Conservation (phyloP, 106 monocot genomes). For the Dioscorea zingiberensis region DNA sequence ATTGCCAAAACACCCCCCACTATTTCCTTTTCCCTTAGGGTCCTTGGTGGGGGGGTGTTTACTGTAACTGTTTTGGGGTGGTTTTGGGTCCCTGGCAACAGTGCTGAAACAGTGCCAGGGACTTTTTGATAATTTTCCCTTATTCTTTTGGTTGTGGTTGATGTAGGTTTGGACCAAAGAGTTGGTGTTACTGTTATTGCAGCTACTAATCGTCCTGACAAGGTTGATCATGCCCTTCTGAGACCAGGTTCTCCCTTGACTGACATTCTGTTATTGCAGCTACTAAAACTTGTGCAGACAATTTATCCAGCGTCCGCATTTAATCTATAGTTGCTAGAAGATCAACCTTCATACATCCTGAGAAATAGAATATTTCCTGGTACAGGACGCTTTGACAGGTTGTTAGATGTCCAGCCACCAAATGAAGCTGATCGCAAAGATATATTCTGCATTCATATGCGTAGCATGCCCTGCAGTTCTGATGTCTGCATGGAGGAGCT, state of each 20-base stretch:
- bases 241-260: constrained; percentile 59
- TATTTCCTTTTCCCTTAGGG: no score
- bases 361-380: constrained; percentile 2
- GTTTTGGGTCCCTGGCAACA: no score
- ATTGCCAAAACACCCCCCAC: no score
- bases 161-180: constrained; percentile 84
- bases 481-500: constrained; percentile 60
- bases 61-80: no score
- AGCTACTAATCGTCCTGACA: constrained; percentile 98
- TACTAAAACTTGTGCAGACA: no score
- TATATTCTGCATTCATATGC: constrained; percentile 74
- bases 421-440: constrained; percentile 64
- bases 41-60: no score
- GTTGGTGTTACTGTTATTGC: constrained; percentile 79
- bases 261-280: not conserved
- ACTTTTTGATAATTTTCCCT: no score
- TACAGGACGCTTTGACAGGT: constrained; percentile 87
- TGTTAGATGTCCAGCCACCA: constrained; percentile 82
- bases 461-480: constrained; percentile 42
- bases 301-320: no score
- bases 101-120: no score
- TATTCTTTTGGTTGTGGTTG: no score
- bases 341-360: not conserved
- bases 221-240: constrained; percentile 87
- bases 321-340: not conserved